Conservation (phyloP, 2,329 filamentous ascomycete species). For the Fragosphaeria purpurea region DNA sequence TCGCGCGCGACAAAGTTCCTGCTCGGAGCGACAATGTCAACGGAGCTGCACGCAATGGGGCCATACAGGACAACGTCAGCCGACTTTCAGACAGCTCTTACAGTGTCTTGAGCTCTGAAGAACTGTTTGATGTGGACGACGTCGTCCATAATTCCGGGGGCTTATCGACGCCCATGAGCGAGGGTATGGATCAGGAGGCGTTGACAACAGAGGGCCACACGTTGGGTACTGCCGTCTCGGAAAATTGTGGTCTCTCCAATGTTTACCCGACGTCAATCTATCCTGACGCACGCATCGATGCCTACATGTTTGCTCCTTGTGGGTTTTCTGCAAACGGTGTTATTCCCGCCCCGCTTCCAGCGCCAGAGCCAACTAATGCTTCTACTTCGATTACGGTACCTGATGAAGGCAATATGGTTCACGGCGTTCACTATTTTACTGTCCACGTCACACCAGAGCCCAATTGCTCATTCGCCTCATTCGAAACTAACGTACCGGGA, state of each 20-base stretch:
- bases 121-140: slow-evolving; percentile 70
- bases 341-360: slow-evolving; percentile 65
- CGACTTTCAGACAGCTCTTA: slow-evolving; percentile 43
- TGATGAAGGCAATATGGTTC: too few relatives aligned
- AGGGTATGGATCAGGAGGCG: slow-evolving; percentile 50
- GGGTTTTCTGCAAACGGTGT: slow-evolving; percentile 97
- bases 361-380: not conserved
- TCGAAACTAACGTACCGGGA: slow-evolving; percentile 94
- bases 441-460: slow-evolving; percentile 97
- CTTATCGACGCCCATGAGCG: slow-evolving; percentile 47
- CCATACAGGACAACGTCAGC: slow-evolving; percentile 49
- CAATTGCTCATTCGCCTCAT: slow-evolving; percentile 93
- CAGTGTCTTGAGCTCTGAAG: slow-evolving; percentile 37
- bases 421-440: slow-evolving; percentile 72
- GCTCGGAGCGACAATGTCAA: slow-evolving; percentile 49
- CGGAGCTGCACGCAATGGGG: slow-evolving; percentile 34
- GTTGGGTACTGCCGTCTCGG: slow-evolving; percentile 83
- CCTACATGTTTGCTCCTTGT: slow-evolving; percentile 92
- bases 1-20: slow-evolving; percentile 72
- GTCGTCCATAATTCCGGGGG: slow-evolving; percentile 46
- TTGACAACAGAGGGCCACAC: slow-evolving; percentile 89
- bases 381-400: slow-evolving; percentile 37
- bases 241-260: slow-evolving; percentile 77
- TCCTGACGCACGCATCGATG: slow-evolving; percentile 86
- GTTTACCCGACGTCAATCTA: slow-evolving; percentile 82